Conservation (phyloP, 805 yeast species). For the Schwanniomyces vanrijiae region DNA sequence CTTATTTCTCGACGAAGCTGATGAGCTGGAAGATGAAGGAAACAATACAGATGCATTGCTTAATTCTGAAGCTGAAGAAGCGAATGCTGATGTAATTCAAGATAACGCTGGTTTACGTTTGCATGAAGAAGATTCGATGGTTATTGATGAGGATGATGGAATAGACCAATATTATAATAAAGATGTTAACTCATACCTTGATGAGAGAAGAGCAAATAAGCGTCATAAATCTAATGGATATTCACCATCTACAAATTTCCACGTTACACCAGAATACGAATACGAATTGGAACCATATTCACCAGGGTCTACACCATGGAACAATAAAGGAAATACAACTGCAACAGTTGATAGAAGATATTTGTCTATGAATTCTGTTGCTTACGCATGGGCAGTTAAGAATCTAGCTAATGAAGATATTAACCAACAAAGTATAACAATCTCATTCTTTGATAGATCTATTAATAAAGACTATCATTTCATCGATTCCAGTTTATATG, state of each 20-base stretch:
- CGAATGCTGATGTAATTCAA: conserved; percentile 1
- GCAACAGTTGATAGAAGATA: conserved; percentile 61
- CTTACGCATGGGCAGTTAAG: conserved; percentile 78
- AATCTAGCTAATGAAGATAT: conserved; percentile 13
- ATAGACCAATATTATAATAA: conserved; percentile 21
- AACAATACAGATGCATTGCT: conserved; percentile 18
- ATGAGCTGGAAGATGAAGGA: conserved; percentile 17
- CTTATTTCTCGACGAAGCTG: conserved; percentile 30
- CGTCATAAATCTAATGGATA: conserved; percentile 19
- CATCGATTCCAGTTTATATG: conserved; percentile 69
- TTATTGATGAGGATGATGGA: conserved; percentile 34
- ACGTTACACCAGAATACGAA: background rate
- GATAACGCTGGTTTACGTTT: conserved; percentile 7
- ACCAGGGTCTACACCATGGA: conserved; percentile 78
- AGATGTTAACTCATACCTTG: conserved; percentile 16
- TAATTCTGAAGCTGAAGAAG: conserved; percentile 14
- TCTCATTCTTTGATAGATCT: conserved; percentile 81
- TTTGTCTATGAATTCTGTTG: conserved; percentile 74
- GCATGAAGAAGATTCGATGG: conserved; percentile 34
- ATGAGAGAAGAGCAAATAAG: conserved; percentile 14
- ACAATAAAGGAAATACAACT: conserved; percentile 11
- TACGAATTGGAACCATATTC: conserved; percentile 62
- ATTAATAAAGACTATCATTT: conserved; percentile 80
- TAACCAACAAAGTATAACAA: conserved; percentile 67
- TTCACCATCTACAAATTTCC: background rate